Evolutionary conservation across 176 grass and related monocot species (phyloP).

Genomic region (Aegilops bicornis): DNA sequence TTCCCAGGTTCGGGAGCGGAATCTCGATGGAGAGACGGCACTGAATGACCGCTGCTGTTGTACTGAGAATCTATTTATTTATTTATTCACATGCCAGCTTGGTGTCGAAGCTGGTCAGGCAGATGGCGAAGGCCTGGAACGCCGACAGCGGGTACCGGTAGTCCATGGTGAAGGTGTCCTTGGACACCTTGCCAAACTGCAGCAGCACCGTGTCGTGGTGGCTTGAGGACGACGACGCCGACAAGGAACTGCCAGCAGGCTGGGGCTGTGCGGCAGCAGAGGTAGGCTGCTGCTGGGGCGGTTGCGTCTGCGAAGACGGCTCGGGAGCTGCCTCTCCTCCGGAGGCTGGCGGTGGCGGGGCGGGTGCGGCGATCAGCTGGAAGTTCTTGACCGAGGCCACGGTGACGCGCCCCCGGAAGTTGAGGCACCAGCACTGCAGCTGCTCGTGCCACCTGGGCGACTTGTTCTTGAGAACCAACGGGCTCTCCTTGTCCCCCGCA

Average conservation of each 20-base stretch:
- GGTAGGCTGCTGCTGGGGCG: background rate
- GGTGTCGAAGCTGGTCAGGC: slow-evolving; percentile 85
- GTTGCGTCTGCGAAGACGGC: background rate
- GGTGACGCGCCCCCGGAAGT: slow-evolving; percentile 78
- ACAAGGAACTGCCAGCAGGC: background rate
- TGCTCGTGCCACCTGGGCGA: slow-evolving; percentile 78
- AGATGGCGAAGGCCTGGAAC: slow-evolving; percentile 89
- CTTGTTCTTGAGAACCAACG: slow-evolving; percentile 76
- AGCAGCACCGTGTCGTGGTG: slow-evolving; percentile 64
- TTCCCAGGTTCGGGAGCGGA: background rate
- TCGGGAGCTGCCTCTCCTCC: background rate
- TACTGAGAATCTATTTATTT: slow-evolving; percentile 28
- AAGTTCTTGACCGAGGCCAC: slow-evolving; percentile 92
- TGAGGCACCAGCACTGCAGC: slow-evolving; percentile 93
- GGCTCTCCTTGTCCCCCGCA: slow-evolving; percentile 33
- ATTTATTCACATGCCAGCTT: slow-evolving; percentile 92
- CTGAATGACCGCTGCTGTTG: background rate
- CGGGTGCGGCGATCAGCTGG: slow-evolving; percentile 57
- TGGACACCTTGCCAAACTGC: slow-evolving; percentile 82
- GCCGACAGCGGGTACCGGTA: slow-evolving; percentile 81
- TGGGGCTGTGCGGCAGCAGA: slow-evolving; percentile 3
- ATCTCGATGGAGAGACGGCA: background rate
- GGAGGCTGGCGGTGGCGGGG: background rate
- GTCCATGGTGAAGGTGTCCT: slow-evolving; percentile 87
- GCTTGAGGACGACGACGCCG: background rate